A percentile compares a stretch with the other conserved stretches of the same genome.
These are phyloP conservation scores for Crassisporium funariophilum DNA, from an alignment of 768 basidiomycete species.

Conservation along the genomic window DNA sequence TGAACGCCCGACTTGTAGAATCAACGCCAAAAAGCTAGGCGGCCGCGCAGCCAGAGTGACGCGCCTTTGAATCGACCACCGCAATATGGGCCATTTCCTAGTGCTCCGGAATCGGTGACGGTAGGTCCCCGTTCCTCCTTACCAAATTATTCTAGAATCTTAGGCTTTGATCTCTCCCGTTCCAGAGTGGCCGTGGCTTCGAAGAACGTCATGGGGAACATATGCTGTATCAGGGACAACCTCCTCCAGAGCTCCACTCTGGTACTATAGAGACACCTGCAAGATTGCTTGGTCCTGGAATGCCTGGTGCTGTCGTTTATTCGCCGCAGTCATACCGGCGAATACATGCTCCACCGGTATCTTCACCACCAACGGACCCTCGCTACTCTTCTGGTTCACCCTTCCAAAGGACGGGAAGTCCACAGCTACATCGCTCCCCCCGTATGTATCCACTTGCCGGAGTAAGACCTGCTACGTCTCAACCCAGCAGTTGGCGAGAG, in stretches of 20 bases:
- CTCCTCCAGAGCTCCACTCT: conserved; percentile 28
- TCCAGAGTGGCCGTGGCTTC: conserved; percentile 18
- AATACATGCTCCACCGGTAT: conserved; percentile 18
- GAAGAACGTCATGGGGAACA: conserved; percentile 18
- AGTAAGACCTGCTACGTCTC: conserved; percentile 29
- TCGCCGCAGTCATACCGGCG: conserved; percentile 20
- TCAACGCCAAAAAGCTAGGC: conserved; percentile 84
- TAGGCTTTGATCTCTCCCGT: conserved; percentile 14
- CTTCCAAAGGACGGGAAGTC: conserved; percentile 16
- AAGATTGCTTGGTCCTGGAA: conserved; percentile 56
- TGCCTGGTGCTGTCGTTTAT: conserved; percentile 42
- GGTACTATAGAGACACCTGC: conserved; percentile 37
- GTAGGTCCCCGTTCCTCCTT: conserved; percentile 13
- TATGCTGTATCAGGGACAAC: conserved; percentile 13
- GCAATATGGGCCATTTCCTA: conserved; percentile 66
- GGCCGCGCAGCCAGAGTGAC: conserved; percentile 65
- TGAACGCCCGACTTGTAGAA: conserved; percentile 53
- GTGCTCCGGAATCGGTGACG: conserved; percentile 36
- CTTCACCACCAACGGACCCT: conserved; percentile 21
- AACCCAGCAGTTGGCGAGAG: conserved; percentile 23
- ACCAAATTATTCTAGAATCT: conserved; percentile 4
- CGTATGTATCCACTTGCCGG: conserved; percentile 22
- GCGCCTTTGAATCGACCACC: conserved; percentile 54
- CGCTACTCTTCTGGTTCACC: conserved; percentile 19
- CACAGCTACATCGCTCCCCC: conserved; percentile 23